Evolutionary conservation across 2,329 filamentous ascomycete genomes (phyloP), one percentile per base, ranked within the genome.

Genomic region (Cercospora sp.): DNA sequence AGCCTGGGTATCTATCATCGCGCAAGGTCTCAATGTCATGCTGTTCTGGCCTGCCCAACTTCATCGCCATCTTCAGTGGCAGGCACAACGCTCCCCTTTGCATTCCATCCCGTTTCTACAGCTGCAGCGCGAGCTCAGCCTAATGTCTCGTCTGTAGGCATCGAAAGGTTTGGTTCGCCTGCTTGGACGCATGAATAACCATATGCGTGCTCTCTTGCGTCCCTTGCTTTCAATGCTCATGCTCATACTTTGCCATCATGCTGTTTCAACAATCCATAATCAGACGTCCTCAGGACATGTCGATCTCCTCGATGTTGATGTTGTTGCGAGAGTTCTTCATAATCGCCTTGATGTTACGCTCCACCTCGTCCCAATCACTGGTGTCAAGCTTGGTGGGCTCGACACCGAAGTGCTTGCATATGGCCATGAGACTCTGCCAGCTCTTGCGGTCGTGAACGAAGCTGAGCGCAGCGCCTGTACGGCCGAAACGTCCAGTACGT

Each of bases 401-500:
- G 55, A 95, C 93, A 66, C 87, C 86, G 80, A 96, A 97, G 79
- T 91, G 90, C 13, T 86, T 81, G 67, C 91, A 90, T 76, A 98
- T 99, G n/a, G 87, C 82, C 73, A 89, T 88, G 59, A 99, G 87
- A 74, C 92, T 91, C 55, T 87, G 80, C 86, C 89, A 98, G 79
- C 93, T 95, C 73, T 87, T 87, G 78, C 89, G 88, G 81, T 96
- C 93, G 74, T 93, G 92, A 63, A 99, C 92, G 75, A 99, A 97
- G 72, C 91, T 96, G 78, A 99, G 94, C 67, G 92, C 94, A 74
- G 98, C 95, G 76, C 95, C 95, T 36, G 98, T 93, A 79, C 94
- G 94, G 66, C 95, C 95, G 75, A 99, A 99, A 73, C 95, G 92
- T 71, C 95, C 95, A 13, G 95, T 99, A 77, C 95, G 93, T 69